Evolutionary conservation across 345 rosid species (phyloP).

Genomic region (Kandelia obovata): DNA sequence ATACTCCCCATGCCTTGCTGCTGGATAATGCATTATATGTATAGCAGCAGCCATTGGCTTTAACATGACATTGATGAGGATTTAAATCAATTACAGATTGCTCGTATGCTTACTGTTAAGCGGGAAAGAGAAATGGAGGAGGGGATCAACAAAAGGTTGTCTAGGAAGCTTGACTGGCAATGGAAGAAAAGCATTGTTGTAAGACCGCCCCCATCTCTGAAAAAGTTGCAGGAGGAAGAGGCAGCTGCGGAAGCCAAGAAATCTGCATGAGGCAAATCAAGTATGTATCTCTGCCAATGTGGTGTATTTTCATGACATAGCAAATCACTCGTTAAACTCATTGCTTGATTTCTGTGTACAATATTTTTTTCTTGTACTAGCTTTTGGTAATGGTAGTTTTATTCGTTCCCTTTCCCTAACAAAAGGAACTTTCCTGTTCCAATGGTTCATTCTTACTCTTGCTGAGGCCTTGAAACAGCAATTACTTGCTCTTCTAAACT

Average conservation of each 20-base stretch:
- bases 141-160: constrained; percentile 79
- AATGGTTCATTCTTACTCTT: too few relatives aligned
- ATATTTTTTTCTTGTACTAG: neutral
- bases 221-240: constrained; percentile 70
- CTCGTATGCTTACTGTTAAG: constrained; percentile 75
- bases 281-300: neutral
- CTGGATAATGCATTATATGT: neutral
- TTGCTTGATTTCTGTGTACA: neutral
- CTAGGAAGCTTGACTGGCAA: constrained; percentile 80
- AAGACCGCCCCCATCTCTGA: constrained; percentile 82
- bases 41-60: neutral
- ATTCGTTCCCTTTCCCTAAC: neutral
- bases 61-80: constrained; percentile 2
- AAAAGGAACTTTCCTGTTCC: too few relatives aligned
- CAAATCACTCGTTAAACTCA: neutral
- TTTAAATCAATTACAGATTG: constrained; percentile 40
- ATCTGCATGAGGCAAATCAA: constrained; percentile 40
- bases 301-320: neutral
- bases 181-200: constrained; percentile 90
- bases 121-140: constrained; percentile 88
- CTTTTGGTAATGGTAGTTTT: neutral
- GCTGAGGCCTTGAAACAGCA: too few relatives aligned
- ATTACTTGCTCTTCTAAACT: too few relatives aligned
- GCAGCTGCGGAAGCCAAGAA: constrained; percentile 77
- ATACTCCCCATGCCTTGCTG: neutral